Evolutionary conservation across 331 rosid genomes (phyloP), one percentile per base, ranked within the genome.

Genomic region (Pyracantha coccinea): DNA sequence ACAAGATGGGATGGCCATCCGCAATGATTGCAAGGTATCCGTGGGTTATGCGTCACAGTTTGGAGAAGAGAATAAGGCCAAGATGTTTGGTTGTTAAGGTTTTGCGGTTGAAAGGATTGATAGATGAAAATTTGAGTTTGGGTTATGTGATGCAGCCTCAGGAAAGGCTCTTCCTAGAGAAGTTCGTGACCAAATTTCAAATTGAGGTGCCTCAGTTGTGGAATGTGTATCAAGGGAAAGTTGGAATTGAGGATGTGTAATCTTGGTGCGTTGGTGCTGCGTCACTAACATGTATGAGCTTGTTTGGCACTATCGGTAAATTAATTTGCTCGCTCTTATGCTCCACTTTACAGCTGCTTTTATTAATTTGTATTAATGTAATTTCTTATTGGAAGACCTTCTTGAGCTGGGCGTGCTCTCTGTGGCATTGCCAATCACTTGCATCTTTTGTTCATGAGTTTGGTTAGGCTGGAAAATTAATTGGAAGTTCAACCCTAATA

Each of bases 21-120:
- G 7, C 23, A 35, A 20, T 25, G 10, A 16, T 83, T 71, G 79
- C 63, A 2, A 27, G 14, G 25, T 8, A 16, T 41, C 81, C 86
- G 0, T 0, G 0, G 5, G 8, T 83, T 4, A 5, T 74, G 12
- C 0, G 60, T 20, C 5, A 29, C 6, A 82, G 80, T 74, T 71
- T 84, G 77, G 70, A 74, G 45, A 82, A 72, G 68, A 79, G 86
- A 44, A 33, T 82, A 17, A 72, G 75, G 20, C 90, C 86, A 1
- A 62, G 83, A 59, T 77, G 38, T 55, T 71, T 73, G 0, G 73
- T 84, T 52, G 32, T 73, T 41, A 66, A 69, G 28, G 67, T 47
- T 60, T n/a, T 85, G 72, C 4, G 31, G 20, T 82, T 67, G 17
- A 82, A 75, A 74, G 83, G 78, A 14, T 66, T 87, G 83, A 35